Conservation (phyloP, 73 alveolate species). For the Uronychia setigera region DNA sequence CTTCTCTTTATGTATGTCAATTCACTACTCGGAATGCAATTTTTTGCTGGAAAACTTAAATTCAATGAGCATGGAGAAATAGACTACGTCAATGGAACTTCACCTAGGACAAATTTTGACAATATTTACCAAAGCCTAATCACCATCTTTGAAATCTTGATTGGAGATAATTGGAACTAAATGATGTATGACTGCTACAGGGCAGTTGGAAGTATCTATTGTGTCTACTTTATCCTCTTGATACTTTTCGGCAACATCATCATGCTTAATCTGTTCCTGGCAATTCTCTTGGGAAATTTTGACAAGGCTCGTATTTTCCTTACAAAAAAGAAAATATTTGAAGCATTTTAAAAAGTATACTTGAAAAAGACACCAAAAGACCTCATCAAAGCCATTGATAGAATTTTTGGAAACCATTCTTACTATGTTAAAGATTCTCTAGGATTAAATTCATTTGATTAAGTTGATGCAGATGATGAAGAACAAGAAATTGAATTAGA, state of each 20-base stretch:
- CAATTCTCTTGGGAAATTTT: conserved; percentile 64
- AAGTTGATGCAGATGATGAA: too few relatives aligned
- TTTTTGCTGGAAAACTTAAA: conserved; percentile 23
- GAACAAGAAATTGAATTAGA: too few relatives aligned
- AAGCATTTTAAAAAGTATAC: background rate
- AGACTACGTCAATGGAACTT: conserved; percentile 11
- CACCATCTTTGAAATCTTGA: conserved; percentile 49
- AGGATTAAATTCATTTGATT: too few relatives aligned
- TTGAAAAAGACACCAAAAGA: background rate
- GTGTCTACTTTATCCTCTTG: conserved; percentile 17
- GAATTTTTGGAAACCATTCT: background rate
- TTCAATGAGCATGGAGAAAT: conserved; percentile 3
- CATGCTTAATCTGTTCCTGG: conserved; percentile 53
- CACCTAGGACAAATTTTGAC: conserved; percentile 47
- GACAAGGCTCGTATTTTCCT: conserved; percentile 41
- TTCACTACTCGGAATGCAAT: conserved; percentile 31
- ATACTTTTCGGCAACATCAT: conserved; percentile 49
- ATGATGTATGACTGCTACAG: conserved; percentile 44
- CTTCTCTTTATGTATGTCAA: conserved; percentile 19
- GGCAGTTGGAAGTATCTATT: conserved; percentile 15
- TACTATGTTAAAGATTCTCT: conserved; percentile 7
- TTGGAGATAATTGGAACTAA: conserved; percentile 63
- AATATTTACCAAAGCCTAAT: conserved; percentile 27
- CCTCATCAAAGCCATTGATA: background rate
- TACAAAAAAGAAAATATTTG: conserved; percentile 2